Percentiles rank a stretch among this genome's conserved stretches.
phyloP scores from a whole-genome alignment of 1,284 basidiomycete species.

The Cutaneotrichosporon sp. region DNA sequence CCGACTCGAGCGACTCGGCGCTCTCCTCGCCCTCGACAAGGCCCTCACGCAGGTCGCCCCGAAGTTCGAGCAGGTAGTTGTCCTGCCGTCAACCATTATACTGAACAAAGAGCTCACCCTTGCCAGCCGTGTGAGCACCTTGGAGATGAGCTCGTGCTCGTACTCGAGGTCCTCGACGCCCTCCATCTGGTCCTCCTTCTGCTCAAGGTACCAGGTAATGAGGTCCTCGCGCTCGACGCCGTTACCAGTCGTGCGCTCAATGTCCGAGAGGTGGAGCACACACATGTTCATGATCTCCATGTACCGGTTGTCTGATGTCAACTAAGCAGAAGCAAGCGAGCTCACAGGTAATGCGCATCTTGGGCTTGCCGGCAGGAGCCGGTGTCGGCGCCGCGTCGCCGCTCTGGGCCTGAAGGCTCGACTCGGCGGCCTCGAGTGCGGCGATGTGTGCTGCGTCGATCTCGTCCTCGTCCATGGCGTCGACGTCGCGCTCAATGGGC shows the following conservation, averaged over 20 bases:
- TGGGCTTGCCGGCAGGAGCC: conserved; percentile 53
- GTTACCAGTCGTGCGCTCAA: conserved; percentile 68
- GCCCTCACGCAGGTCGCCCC: conserved; percentile 72
- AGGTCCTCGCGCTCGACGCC: conserved; percentile 85
- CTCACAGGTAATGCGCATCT: conserved; percentile 74
- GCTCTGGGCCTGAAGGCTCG: conserved; percentile 39
- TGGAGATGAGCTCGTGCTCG: conserved; percentile 82
- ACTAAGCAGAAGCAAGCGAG: not conserved
- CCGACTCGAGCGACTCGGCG: conserved; percentile 20
- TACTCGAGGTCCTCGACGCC: conserved; percentile 85
- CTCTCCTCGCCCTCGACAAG: conserved; percentile 47
- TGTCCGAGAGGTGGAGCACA: conserved; percentile 71
- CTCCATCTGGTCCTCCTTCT: conserved; percentile 74
- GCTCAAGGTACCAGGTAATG: conserved; percentile 94
- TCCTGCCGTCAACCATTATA: conserved; percentile 53
- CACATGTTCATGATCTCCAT: conserved; percentile 73
- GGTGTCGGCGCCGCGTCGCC: conserved; percentile 28
- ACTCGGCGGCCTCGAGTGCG: conserved; percentile 47
- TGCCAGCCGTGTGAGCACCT: conserved; percentile 81
- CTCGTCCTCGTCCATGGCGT: conserved; percentile 60
- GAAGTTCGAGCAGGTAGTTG: conserved; percentile 75
- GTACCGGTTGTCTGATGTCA: conserved; percentile 69
- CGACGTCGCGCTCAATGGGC: conserved; percentile 47
- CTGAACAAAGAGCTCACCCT: conserved; percentile 43
- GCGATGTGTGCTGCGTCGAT: conserved; percentile 58